These are phyloP conservation scores for Spencermartinsiella ligniputridi DNA, from an alignment of 1,139 yeast genomes.

Conservation along the genomic window DNA sequence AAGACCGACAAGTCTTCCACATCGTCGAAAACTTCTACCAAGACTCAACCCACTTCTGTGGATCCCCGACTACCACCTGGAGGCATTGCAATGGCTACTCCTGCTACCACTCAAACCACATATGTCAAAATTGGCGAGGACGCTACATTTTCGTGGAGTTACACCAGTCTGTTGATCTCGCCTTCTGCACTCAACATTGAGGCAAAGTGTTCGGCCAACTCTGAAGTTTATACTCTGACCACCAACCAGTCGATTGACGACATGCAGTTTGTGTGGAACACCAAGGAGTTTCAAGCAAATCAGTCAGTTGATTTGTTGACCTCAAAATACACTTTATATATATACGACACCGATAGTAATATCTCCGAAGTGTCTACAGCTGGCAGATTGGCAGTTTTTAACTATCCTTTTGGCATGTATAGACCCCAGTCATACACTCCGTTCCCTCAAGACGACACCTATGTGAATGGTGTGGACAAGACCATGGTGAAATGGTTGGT, in stretches of 20 bases:
- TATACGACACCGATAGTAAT: slow-evolving; percentile 33
- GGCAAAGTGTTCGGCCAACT: slow-evolving; percentile 36
- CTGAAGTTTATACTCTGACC: slow-evolving; percentile 36
- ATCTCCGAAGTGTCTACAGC: slow-evolving; percentile 30
- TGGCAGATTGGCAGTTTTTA: slow-evolving; percentile 33
- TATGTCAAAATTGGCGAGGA: slow-evolving; percentile 37
- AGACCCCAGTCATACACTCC: slow-evolving; percentile 35
- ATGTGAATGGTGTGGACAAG: slow-evolving; percentile 21
- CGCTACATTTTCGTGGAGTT: slow-evolving; percentile 41
- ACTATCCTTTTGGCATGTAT: slow-evolving; percentile 35
- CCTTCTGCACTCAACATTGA: slow-evolving; percentile 37
- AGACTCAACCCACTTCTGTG: slow-evolving; percentile 23
- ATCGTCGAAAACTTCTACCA: not conserved
- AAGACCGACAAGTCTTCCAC: too few species aligned
- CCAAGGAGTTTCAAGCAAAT: slow-evolving; percentile 29
- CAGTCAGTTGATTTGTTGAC: slow-evolving; percentile 27
- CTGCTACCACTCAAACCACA: slow-evolving; percentile 33
- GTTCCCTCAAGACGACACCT: slow-evolving; percentile 26
- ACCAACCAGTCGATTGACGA: slow-evolving; percentile 30
- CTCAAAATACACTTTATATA: slow-evolving; percentile 35
- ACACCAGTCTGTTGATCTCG: slow-evolving; percentile 34
- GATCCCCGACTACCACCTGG: slow-evolving; percentile 37
- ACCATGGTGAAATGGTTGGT: slow-evolving; percentile 19
- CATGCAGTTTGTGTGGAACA: slow-evolving; percentile 38
- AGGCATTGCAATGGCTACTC: slow-evolving; percentile 33